phyloP scores from a whole-genome alignment of 352 stramenopile species.

The Phytopythium ostracodes region DNA sequence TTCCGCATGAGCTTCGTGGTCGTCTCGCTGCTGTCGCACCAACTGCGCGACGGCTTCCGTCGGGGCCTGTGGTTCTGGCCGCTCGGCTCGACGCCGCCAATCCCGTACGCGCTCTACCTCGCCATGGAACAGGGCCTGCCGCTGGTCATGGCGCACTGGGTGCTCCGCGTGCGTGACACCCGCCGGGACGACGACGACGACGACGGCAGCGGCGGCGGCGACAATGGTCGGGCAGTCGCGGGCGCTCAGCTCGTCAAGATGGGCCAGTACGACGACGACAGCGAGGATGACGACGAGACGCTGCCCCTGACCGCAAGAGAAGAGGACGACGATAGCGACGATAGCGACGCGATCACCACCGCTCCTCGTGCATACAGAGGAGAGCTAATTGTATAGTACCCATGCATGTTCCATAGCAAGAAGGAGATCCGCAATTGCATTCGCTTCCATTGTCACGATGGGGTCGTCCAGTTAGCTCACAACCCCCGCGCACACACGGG shows the following conservation, averaged over 20 bases:
- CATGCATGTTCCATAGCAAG: background rate
- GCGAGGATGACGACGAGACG: background rate
- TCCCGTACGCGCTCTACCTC: constrained; percentile 67
- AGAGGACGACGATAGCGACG: background rate
- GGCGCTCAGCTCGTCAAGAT: background rate
- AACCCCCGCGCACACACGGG: too few relatives aligned
- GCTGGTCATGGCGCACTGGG: constrained; percentile 38
- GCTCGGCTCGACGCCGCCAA: constrained; percentile 52
- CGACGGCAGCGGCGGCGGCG: background rate
- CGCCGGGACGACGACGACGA: background rate
- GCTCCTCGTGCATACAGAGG: background rate
- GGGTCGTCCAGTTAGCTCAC: background rate
- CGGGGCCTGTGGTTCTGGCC: constrained; percentile 71
- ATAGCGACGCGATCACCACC: background rate
- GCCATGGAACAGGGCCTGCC: constrained; percentile 46
- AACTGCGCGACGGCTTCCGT: constrained; percentile 61
- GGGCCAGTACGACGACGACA: background rate
- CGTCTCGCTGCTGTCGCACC: constrained; percentile 56
- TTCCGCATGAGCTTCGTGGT: constrained; percentile 51
- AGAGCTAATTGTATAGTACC: constrained; percentile 2
- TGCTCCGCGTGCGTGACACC: constrained; percentile 1
- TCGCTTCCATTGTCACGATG: too few relatives aligned
- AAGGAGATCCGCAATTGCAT: background rate
- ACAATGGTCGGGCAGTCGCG: background rate
- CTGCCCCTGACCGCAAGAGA: background rate